phyloP scores from a whole-genome alignment of 345 rosid species.

The Gossypium turneri region DNA sequence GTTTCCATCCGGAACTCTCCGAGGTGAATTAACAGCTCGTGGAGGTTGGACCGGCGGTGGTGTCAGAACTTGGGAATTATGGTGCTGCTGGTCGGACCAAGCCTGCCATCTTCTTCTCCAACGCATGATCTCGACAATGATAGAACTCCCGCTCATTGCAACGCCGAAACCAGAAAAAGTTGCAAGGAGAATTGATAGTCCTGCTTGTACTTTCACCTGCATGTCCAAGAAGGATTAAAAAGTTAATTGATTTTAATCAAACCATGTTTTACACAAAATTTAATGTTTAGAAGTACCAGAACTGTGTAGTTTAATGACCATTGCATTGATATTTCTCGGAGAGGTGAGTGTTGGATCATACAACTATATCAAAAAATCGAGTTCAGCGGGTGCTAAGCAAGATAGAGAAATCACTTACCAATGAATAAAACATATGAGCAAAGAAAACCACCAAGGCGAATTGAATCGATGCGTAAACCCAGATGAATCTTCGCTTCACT shows the following conservation, averaged over 20 bases:
- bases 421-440: conserved; percentile 73
- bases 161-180: conserved; percentile 86
- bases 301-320: neutral
- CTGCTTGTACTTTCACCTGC: conserved; percentile 68
- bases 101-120: conserved; percentile 62
- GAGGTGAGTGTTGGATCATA: too few relatives aligned
- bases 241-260: neutral
- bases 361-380: neutral
- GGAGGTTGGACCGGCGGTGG: conserved; percentile 36
- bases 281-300: neutral
- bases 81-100: conserved; percentile 27
- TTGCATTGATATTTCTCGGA: neutral
- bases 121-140: conserved; percentile 71
- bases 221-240: neutral
- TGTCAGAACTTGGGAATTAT: conserved; percentile 14
- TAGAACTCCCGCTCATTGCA: conserved; percentile 77
- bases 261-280: neutral
- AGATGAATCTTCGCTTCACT: conserved; percentile 81
- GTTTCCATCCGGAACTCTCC: conserved; percentile 9
- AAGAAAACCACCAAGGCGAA: conserved; percentile 83
- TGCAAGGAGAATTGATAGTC: conserved; percentile 69
- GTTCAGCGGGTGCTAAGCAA: neutral
- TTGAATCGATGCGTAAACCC: conserved; percentile 83
- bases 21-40: conserved; percentile 21
- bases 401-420: conserved; percentile 49